Evolutionary conservation across 352 stramenopile species (phyloP).

Genomic region (Achlya hypogyna): DNA sequence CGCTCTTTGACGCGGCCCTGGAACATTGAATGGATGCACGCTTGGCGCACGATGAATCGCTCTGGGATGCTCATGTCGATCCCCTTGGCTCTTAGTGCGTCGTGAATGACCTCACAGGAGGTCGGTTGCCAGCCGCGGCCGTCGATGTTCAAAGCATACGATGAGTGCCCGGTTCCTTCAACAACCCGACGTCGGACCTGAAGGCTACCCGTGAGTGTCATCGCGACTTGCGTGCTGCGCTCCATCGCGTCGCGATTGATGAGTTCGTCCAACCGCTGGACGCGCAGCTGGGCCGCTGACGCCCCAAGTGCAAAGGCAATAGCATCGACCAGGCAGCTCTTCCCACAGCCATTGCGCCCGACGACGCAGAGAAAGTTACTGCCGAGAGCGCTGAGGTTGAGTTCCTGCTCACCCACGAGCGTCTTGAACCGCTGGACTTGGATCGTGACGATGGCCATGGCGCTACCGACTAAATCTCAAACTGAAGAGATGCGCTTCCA

Average conservation of each 20-base stretch:
- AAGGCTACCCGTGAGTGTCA: neutral
- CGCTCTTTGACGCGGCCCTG: neutral
- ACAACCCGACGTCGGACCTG: constrained; percentile 23
- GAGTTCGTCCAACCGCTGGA: neutral
- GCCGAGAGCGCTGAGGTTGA: neutral
- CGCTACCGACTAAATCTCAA: neutral
- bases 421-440: neutral
- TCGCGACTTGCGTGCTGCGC: neutral
- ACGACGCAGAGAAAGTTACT: neutral
- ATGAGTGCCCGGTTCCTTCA: constrained; percentile 17
- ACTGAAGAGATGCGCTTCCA: too few species aligned
- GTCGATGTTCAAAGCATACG: neutral
- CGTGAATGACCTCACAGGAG: neutral
- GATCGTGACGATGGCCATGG: neutral
- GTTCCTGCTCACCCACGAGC: neutral
- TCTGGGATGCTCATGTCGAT: constrained; percentile 15
- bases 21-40: neutral
- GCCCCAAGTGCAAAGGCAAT: constrained; percentile 20
- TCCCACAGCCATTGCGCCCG: constrained; percentile 16
- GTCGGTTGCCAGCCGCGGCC: neutral
- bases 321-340: constrained; percentile 16
- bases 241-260: neutral
- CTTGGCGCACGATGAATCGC: constrained; percentile 13
- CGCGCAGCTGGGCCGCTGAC: neutral
- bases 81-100: neutral